Conservation (phyloP, 139 green algal species). For the Tetraselmis striata region DNA sequence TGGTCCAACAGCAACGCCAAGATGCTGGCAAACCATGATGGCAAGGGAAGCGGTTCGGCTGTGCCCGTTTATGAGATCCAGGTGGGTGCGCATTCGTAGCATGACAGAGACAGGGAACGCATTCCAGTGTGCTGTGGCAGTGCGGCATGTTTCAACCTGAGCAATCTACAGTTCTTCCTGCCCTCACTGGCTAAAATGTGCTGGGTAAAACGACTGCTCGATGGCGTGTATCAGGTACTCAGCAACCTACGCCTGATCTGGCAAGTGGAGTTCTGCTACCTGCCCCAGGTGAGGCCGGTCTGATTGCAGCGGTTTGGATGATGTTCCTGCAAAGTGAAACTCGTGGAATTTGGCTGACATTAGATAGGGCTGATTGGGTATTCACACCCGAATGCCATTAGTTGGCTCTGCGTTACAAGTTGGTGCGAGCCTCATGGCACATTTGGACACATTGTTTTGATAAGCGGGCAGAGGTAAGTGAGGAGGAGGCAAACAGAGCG, state of each 20-base stretch:
- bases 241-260: background rate
- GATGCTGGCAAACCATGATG: background rate
- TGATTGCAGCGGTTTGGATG: too few relatives aligned
- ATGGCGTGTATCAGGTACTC: background rate
- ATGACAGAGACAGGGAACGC: too few relatives aligned
- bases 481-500: too few relatives aligned
- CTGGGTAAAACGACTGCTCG: background rate
- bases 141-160: background rate
- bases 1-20: background rate
- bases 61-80: background rate
- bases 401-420: too few relatives aligned
- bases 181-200: background rate
- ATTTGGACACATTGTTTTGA: too few relatives aligned
- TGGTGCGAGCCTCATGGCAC: background rate
- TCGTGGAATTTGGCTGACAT: background rate
- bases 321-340: background rate
- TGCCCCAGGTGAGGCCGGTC: background rate
- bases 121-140: background rate
- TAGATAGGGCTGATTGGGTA: too few relatives aligned
- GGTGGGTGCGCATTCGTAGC: background rate
- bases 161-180: background rate
- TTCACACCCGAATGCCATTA: too few relatives aligned
- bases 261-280: background rate
- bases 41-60: background rate
- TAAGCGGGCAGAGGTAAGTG: too few relatives aligned